Evolutionary conservation across 2,329 filamentous ascomycete genomes (phyloP).

Genomic region (Sporothrix schenckii): DNA sequence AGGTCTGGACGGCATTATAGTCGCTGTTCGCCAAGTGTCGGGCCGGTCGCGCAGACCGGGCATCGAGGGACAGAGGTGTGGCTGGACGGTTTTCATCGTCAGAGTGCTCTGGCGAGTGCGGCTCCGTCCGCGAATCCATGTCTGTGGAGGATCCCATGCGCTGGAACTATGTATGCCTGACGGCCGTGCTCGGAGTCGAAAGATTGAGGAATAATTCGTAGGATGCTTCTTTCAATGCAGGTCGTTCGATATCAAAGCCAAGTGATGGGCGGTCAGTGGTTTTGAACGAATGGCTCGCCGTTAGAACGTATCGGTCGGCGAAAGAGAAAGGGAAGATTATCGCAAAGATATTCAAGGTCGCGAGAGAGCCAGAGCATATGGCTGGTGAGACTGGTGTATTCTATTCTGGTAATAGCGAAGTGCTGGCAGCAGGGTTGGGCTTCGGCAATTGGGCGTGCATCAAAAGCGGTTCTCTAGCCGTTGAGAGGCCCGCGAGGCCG

Average conservation of each 20-base stretch:
- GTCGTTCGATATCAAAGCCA: slow-evolving; percentile 1
- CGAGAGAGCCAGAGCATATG: neutral
- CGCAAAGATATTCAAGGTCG: neutral
- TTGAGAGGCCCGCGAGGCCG: neutral
- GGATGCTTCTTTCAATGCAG: neutral
- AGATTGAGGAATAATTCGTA: neutral
- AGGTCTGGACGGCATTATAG: slow-evolving; percentile 45
- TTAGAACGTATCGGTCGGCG: neutral
- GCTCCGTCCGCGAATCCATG: slow-evolving; percentile 27
- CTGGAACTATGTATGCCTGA: neutral
- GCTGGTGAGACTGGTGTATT: neutral
- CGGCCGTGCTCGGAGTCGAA: neutral
- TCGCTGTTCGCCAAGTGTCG: slow-evolving; percentile 36
- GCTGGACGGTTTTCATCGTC: slow-evolving; percentile 12
- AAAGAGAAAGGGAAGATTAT: neutral
- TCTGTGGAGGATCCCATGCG: slow-evolving; percentile 4
- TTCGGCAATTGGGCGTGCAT: slow-evolving; percentile 20
- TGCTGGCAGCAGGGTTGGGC: neutral
- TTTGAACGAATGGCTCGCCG: neutral
- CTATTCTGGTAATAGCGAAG: neutral
- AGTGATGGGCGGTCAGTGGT: neutral
- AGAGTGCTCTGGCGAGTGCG: slow-evolving; percentile 12
- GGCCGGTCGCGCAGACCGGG: slow-evolving; percentile 35
- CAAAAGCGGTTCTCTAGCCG: neutral
- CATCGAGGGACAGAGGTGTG: slow-evolving; percentile 34